Conservation (phyloP, 495 filamentous ascomycete genomes). For the Clavariopsis aquatica region DNA sequence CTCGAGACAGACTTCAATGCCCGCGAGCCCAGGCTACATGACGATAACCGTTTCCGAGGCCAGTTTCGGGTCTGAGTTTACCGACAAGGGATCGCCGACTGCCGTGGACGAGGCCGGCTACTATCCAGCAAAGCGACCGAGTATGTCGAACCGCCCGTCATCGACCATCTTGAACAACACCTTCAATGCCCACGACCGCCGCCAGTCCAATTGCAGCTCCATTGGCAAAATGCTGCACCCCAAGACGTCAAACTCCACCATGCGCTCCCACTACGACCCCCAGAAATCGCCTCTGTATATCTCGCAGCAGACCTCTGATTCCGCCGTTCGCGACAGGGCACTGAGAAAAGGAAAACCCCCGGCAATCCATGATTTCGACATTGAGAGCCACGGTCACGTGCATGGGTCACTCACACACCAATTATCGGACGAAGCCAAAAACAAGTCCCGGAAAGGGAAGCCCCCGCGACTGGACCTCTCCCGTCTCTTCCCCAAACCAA, state of each 20-base stretch:
- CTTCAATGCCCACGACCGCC: conserved; percentile 15
- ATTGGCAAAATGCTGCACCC: conserved; percentile 25
- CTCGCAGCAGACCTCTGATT: conserved; percentile 47
- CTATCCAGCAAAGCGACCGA: conserved; percentile 20
- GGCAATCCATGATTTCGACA: conserved; percentile 12
- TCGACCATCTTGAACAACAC: conserved; percentile 36
- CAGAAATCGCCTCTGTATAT: conserved; percentile 39
- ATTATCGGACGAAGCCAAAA: conserved; percentile 8
- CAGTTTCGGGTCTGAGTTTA: conserved; percentile 36
- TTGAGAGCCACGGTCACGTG: not conserved
- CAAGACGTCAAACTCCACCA: conserved; percentile 38
- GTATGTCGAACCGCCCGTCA: conserved; percentile 26
- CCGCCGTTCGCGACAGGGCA: conserved; percentile 44
- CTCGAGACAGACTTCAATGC: conserved; percentile 16
- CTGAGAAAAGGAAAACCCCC: conserved; percentile 39
- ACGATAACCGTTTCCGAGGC: conserved; percentile 39
- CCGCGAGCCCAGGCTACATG: conserved; percentile 35
- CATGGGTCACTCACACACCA: not conserved
- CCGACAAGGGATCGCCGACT: conserved; percentile 22
- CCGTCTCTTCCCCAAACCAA: conserved; percentile 42
- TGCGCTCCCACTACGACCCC: conserved; percentile 44
- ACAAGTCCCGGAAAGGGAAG: conserved; percentile 36
- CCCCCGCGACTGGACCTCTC: conserved; percentile 42
- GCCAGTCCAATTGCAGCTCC: conserved; percentile 27
- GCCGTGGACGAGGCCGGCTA: conserved; percentile 27